These are phyloP conservation scores for Arthrocladium fulminans DNA, from an alignment of 2,329 filamentous ascomycete genomes.

Conservation along the genomic window DNA sequence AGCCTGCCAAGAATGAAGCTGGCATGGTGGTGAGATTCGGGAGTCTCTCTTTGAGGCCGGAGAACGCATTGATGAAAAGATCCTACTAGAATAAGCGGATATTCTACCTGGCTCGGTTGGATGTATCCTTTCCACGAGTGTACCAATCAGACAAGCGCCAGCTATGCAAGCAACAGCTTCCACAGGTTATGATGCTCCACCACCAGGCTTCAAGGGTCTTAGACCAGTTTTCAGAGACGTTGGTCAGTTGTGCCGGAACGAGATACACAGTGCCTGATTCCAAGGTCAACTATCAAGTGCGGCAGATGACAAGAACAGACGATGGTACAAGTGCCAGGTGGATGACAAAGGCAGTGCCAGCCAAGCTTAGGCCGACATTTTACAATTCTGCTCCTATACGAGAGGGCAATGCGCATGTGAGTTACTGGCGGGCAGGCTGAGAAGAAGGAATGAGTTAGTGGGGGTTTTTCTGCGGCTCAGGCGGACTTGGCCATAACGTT, in stretches of 20 bases:
- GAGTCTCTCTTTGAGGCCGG: too few species aligned
- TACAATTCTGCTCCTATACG: neutral
- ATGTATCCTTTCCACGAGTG: too few species aligned
- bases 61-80: too few species aligned
- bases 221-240: neutral
- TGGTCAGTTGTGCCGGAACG: neutral
- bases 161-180: too few species aligned
- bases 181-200: too few species aligned
- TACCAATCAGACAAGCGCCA: too few species aligned
- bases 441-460: neutral
- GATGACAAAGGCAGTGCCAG: neutral
- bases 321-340: neutral
- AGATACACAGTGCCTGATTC: neutral
- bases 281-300: neutral
- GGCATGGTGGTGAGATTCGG: too few species aligned
- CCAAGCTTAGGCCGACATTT: neutral
- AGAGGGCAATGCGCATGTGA: neutral
- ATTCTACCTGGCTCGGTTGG: too few species aligned
- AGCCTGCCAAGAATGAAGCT: too few species aligned
- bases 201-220: too few species aligned
- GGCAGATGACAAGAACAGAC: neutral
- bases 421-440: neutral
- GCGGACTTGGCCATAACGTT: neutral
- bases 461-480: neutral
- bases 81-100: too few species aligned